A percentile compares a stretch with the other conserved stretches of the same genome.
These are phyloP conservation scores for Pseudonitzschia delicatissima DNA, from an alignment of 108 stramenopile genomes.

Conservation along the genomic window DNA sequence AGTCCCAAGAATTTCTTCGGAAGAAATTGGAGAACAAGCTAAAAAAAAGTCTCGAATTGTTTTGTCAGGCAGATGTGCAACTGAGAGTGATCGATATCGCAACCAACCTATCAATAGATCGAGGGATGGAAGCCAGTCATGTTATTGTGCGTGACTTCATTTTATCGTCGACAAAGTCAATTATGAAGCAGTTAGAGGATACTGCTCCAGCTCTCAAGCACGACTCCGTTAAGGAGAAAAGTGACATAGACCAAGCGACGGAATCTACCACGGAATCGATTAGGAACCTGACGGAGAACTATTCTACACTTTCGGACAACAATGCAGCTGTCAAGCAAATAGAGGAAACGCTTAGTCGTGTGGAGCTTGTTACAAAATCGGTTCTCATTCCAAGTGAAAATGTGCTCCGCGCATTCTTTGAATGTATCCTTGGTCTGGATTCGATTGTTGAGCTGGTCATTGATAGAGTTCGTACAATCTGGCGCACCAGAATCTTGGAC, in stretches of 20 bases:
- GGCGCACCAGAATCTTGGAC: background rate
- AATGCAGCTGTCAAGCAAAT: background rate
- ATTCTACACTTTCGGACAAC: background rate
- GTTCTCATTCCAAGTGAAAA: constrained; percentile 1
- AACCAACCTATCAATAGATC: constrained; percentile 12
- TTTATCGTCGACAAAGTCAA: background rate
- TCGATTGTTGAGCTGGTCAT: background rate
- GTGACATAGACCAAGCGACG: background rate
- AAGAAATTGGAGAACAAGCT: background rate
- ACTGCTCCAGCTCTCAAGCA: background rate
- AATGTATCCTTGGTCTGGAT: background rate
- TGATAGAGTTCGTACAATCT: background rate
- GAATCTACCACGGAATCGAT: constrained; percentile 1
- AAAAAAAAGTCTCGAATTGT: constrained; percentile 6
- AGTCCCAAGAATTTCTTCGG: constrained; percentile 6
- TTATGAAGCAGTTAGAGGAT: background rate
- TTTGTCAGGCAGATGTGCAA: constrained; percentile 2
- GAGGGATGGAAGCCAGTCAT: constrained; percentile 17
- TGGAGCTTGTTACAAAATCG: background rate
- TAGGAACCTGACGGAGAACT: background rate
- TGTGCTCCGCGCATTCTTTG: constrained; percentile 11
- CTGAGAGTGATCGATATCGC: constrained; percentile 12
- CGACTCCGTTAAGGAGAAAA: background rate
- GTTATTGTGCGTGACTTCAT: background rate
- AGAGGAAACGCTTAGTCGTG: background rate